Base-by-base conservation (phyloP, 208 protist genomes). In the Leishmania major region DNA sequence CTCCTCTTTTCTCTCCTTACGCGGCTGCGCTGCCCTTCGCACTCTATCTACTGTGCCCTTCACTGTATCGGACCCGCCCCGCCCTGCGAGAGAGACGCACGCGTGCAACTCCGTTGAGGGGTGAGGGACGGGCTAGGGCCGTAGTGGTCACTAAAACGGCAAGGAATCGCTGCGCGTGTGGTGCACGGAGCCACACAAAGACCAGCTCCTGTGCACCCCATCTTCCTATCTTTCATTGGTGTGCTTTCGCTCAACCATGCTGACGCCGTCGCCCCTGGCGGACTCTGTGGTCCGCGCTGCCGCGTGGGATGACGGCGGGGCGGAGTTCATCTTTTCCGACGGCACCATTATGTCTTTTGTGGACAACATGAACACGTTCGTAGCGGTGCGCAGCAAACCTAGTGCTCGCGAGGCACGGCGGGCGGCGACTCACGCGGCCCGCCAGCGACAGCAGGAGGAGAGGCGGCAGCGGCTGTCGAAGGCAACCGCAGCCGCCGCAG, bases 341-440 rank as follows among this genome's bases (percentile, higher is more conserved):
- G 92, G 93, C 70, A 94, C 92, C 19, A 89, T 97, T 2, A 84
- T 97, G 28, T 92, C 92, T 22, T 97, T 97, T 72, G 83, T 86
- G 37, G 92, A 97, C 80, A 35, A 89, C 71, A 97, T 97, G 94
- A 90, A 93, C 87, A 96, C 93, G 17, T 96, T 96, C 78, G 93
- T 95, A 28, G 91, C 90, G 25, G 84, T 97, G 28, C 73, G 69
- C 59, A 79, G 82, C 35, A 69, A 35, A 8, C 73, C 73, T 43
- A 55, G 40, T 35, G 2, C 47, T 74, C 70, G 37, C 45, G 43
- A 74, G 3, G 1, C 43, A 13, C 62, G 22, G 74, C 75, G 35
- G 22, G 13, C 57, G 71, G 28, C 60, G 28, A 74, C 28, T 22
- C 70, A 74, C 37, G 51, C 37, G n/a, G 43, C 35, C 3, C 47